Evolutionary conservation across 306 rosid species (phyloP), one percentile per base, ranked within the genome.

Genomic region (Castanea sativa): DNA sequence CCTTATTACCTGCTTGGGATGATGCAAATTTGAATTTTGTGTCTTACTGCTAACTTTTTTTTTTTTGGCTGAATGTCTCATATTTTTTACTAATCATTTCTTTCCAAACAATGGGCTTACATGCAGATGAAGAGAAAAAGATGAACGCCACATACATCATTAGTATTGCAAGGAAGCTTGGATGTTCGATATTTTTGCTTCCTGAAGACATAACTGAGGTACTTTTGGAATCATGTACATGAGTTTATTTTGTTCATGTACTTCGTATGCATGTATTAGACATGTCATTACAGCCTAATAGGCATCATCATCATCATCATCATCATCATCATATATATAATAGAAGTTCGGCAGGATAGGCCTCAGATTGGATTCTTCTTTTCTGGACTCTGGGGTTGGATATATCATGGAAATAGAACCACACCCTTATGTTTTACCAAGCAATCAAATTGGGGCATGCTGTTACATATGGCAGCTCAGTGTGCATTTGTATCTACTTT

Each of bases 121-220:
- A 67, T 82, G 79, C 85, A 95, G 99, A 93, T 4, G 93, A 95
- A 83, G 96, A 91, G 89, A 95, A 90, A 85, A 93, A 88, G 88
- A 91, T 95, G 99, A 95, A 95, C 23, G 99, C 98, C 18, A 89
- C 94, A 27, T 95, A 93, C 92, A 91, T 95, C 71, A 95, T 95
- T 85, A 95, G 99, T 55, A 93, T 93, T 83, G 99, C 99, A 67
- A 90, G 99, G 80, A 95, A 95, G 91, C 96, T 95, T 15, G 99
- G 99, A 21, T 95, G 99, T 78, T 93, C 99, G 43, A 95, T 95
- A 81, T 95, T 95, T 84, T 84, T 95, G 80, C 95, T 95, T 71
- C 98, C 99, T 41, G 99, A 95, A 89, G 99, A 95, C 86, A 89
- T 95, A 82, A 95, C 92, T 14, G 97, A 93, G 99, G 99, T 94